A percentile compares a stretch with the other conserved stretches of the same genome.
These are phyloP conservation scores for Chlamydomonas schloesseri DNA, from an alignment of 139 green algal species.

Conservation along the genomic window DNA sequence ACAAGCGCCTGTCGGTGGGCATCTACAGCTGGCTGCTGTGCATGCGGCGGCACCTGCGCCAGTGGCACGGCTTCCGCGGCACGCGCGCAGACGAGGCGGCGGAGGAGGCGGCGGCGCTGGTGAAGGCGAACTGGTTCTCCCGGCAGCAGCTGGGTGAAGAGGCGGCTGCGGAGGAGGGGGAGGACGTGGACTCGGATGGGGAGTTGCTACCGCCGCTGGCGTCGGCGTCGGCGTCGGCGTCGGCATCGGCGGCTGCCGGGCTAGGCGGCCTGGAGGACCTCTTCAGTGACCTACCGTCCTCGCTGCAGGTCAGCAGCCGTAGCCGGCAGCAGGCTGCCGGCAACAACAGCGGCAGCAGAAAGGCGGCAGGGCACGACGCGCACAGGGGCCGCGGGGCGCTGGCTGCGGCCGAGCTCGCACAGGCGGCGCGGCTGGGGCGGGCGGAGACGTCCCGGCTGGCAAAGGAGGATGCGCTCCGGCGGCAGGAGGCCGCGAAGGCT, in stretches of 20 bases:
- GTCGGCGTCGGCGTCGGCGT: not conserved
- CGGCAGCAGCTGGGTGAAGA: not conserved
- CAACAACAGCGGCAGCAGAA: no score
- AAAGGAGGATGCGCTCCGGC: not conserved
- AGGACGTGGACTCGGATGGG: not conserved
- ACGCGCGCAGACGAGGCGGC: not conserved
- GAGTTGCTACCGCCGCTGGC: no score
- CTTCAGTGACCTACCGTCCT: not conserved
- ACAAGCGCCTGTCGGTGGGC: no score
- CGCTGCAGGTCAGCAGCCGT: not conserved
- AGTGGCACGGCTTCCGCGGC: not conserved
- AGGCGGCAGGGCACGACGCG: no score
- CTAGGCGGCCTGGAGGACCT: not conserved
- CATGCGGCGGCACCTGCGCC: constrained; percentile 1
- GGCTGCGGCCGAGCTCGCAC: not conserved
- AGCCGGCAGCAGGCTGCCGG: no score
- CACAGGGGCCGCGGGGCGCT: no score
- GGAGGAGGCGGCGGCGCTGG: not conserved
- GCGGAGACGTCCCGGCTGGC: not conserved
- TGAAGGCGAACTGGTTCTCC: no score
- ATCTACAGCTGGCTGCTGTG: not conserved
- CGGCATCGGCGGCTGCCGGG: not conserved
- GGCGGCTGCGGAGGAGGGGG: not conserved
- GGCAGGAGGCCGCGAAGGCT: no score
- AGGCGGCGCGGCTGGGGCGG: no score